phyloP scores from a whole-genome alignment of 1,284 basidiomycete species.

The Austropuccinia psidii region DNA sequence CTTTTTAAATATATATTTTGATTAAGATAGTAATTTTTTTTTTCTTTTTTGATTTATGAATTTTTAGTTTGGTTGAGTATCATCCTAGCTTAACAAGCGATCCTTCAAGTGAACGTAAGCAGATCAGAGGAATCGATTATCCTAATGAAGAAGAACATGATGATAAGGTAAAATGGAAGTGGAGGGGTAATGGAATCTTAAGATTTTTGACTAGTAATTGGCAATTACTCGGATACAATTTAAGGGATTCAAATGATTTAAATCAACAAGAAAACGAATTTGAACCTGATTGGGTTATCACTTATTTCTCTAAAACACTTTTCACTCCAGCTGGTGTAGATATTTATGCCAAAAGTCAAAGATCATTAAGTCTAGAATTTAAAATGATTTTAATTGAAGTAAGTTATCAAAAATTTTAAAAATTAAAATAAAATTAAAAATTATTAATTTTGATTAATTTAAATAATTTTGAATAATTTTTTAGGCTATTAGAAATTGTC shows the following conservation, averaged over 20 bases:
- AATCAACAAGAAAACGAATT: not conserved
- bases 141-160: not conserved
- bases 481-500: slow-evolving; percentile 5
- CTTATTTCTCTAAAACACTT: slow-evolving; percentile 54
- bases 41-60: not conserved
- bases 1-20: not conserved
- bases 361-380: slow-evolving; percentile 42
- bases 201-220: slow-evolving; percentile 52
- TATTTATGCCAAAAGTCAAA: slow-evolving; percentile 50
- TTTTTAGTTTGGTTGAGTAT: slow-evolving; percentile 18
- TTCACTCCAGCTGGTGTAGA: slow-evolving; percentile 56
- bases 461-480: not conserved
- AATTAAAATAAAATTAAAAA: not conserved
- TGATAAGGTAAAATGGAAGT: slow-evolving; percentile 43
- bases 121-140: slow-evolving; percentile 19
- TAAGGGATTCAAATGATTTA: too few species aligned
- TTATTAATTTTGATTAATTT: not conserved
- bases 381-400: slow-evolving; percentile 39
- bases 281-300: slow-evolving; percentile 52
- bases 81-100: not conserved
- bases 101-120: not conserved
- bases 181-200: slow-evolving; percentile 52
- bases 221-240: slow-evolving; percentile 52
- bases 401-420: not conserved
- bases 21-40: not conserved